A percentile compares a stretch with the other conserved stretches of the same genome.
Conservation (phyloP, 2,329 filamentous ascomycete species). For the Trichoderma hamatum region DNA sequence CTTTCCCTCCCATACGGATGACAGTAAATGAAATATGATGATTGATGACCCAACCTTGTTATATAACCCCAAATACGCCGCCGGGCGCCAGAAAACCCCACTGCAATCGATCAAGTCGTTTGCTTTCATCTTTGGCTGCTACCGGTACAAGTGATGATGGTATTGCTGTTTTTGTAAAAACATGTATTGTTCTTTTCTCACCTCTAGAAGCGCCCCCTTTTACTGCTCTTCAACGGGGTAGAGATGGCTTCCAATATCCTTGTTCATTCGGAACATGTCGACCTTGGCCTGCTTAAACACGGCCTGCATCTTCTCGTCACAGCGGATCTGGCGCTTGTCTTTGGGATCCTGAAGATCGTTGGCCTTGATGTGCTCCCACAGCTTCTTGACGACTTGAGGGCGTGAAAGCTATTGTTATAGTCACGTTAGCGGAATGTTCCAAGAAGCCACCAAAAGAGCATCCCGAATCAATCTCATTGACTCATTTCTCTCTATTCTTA, state of each 20-base stretch:
- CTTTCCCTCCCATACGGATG: conserved; percentile 10
- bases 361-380: conserved; percentile 93
- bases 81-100: conserved; percentile 23
- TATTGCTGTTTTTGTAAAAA: conserved; percentile 1
- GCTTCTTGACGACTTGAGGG: conserved; percentile 92
- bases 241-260: conserved; percentile 85
- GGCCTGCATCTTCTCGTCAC: conserved; percentile 86
- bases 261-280: conserved; percentile 99
- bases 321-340: conserved; percentile 90
- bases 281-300: conserved; percentile 91
- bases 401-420: conserved; percentile 72
- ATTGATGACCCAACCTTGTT: conserved; percentile 12
- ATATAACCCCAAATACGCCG: conserved; percentile 27
- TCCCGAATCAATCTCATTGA: neutral
- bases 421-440: neutral
- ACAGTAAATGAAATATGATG: conserved; percentile 13
- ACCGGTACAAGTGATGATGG: conserved; percentile 14
- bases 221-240: conserved; percentile 77
- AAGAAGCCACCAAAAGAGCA: neutral
- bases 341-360: conserved; percentile 86
- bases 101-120: conserved; percentile 9
- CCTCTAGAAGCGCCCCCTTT: neutral
- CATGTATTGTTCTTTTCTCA: neutral
- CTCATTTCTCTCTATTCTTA: conserved; percentile 41
- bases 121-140: conserved; percentile 3